Evolutionary conservation across 1,139 yeast genomes (phyloP), one percentile per base, ranked within the genome.

Genomic region (Pichia sp.): DNA sequence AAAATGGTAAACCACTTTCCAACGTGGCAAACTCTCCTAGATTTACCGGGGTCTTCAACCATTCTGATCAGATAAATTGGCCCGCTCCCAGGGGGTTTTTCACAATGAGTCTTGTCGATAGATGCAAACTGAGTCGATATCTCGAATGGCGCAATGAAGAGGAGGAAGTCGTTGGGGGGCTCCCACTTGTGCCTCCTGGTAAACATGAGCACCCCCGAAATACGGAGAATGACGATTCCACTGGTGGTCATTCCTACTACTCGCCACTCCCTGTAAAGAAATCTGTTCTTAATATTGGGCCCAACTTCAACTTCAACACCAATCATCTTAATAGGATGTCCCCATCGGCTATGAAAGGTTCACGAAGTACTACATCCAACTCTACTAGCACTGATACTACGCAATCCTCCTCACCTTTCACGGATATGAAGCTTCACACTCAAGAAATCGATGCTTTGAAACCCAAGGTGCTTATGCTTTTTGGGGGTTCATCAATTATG

Each of bases 401-500:
- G 5, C 27, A 34, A 13, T 34, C 46, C 4, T 36, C 44, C 5
- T 45, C 52, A 6, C 38, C 43, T 3, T 32, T 12, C 24, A 18
- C 38, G 4, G 37, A 28, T 1, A 23, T 22, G 7, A 37, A 40
- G 8, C 23, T 33, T 6, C 49, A 41, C 27, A 39, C 37, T 4
- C 33, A 27, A 21, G 30, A 21, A 17, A 39, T 40, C 6, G 11
- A 18, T 6, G 26, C 37, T 3, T 35, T 45, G 13, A 28, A 34
- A 14, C 35, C 45, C 7, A 53, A 52, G 30, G 39, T 53, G 3
- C 39, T 69, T 16, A 47, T 68, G 3, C 41, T 65, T 1, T 69
- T 64, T 45, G 77, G 74, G 5, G 77, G 77, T 4, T 67, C 73
- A 1, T 50, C 55, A 11, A 42, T 39, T 2, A 37, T 49, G 21